These are phyloP conservation scores for Graphilbum fragrans DNA, from an alignment of 2,329 filamentous ascomycete species.

Conservation along the genomic window DNA sequence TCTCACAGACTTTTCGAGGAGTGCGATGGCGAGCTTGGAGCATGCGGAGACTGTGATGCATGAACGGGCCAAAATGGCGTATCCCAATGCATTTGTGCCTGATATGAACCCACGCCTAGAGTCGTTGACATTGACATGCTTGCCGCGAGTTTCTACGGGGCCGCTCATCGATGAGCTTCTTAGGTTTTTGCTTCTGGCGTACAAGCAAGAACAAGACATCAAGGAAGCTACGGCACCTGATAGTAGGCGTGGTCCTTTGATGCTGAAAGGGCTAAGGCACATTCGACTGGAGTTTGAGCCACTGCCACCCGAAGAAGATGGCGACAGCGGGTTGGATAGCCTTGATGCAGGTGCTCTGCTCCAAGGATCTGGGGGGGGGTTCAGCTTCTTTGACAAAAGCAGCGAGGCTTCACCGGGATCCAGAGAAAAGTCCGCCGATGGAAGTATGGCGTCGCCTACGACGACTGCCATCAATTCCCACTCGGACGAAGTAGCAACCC, in stretches of 20 bases:
- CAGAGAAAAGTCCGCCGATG: no score
- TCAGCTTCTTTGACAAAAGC: constrained; percentile 31
- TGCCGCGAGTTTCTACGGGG: constrained; percentile 41
- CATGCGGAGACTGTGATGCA: constrained; percentile 33
- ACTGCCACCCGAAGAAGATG: constrained; percentile 22
- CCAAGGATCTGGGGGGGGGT: constrained; percentile 22
- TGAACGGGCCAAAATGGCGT: constrained; percentile 29
- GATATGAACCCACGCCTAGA: constrained; percentile 43
- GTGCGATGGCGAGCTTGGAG: constrained; percentile 22
- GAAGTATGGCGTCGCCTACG: no score
- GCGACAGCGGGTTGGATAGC: constrained; percentile 14
- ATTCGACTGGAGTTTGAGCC: constrained; percentile 42
- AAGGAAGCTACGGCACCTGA: constrained; percentile 1
- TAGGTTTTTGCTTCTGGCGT: constrained; percentile 31
- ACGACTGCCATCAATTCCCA: no score
- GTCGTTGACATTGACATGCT: constrained; percentile 38
- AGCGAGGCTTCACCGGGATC: constrained; percentile 9
- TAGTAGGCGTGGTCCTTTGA: neutral
- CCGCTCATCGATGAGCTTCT: constrained; percentile 34
- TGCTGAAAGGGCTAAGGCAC: constrained; percentile 38
- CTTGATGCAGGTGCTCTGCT: constrained; percentile 31
- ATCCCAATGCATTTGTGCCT: constrained; percentile 35
- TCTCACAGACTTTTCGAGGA: constrained; percentile 24
- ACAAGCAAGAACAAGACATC: constrained; percentile 36
- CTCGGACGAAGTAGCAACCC: no score